Evolutionary conservation across 148 eudicot species (phyloP).

Genomic region (Amaranthus hypochondriacus): DNA sequence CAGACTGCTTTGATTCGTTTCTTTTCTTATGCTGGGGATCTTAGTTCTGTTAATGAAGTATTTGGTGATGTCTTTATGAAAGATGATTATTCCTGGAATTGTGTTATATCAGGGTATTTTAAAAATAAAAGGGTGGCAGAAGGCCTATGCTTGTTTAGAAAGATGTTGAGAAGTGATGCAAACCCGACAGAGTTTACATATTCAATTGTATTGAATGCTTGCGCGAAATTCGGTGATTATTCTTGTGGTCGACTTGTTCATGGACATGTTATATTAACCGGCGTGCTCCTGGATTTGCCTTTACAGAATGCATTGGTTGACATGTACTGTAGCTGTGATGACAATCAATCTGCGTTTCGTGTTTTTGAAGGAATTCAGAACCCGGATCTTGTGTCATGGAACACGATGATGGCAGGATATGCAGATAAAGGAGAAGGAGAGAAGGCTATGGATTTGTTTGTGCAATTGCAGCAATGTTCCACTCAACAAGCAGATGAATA

Average conservation of each 20-base stretch:
- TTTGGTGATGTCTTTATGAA: slow-evolving; percentile 35
- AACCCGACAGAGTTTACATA: slow-evolving; percentile 61
- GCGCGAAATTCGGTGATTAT: slow-evolving; percentile 44
- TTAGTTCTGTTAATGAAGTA: slow-evolving; percentile 41
- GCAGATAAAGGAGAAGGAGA: slow-evolving; percentile 57
- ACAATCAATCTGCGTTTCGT: slow-evolving; percentile 37
- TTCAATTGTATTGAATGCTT: slow-evolving; percentile 68
- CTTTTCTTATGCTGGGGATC: slow-evolving; percentile 54
- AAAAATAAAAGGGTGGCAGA: slow-evolving; percentile 41
- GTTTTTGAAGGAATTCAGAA: slow-evolving; percentile 49
- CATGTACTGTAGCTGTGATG: slow-evolving; percentile 75
- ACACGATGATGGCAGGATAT: slow-evolving; percentile 75
- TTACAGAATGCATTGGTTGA: slow-evolving; percentile 74
- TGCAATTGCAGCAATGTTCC: slow-evolving; percentile 32
- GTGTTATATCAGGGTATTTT: slow-evolving; percentile 56
- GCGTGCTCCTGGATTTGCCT: slow-evolving; percentile 53
- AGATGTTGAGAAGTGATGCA: slow-evolving; percentile 42
- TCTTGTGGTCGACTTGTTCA: slow-evolving; percentile 50
- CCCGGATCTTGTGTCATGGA: slow-evolving; percentile 80
- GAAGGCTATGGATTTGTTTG: slow-evolving; percentile 52
- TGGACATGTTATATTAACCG: slow-evolving; percentile 45
- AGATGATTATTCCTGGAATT: slow-evolving; percentile 70
- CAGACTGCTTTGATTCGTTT: slow-evolving; percentile 64
- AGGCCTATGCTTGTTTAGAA: slow-evolving; percentile 42
- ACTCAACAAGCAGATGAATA: slow-evolving; percentile 64